Evolutionary conservation across 305 asterid genomes (phyloP), one percentile per base, ranked within the genome.

Genomic region (Fraxinus velutina): DNA sequence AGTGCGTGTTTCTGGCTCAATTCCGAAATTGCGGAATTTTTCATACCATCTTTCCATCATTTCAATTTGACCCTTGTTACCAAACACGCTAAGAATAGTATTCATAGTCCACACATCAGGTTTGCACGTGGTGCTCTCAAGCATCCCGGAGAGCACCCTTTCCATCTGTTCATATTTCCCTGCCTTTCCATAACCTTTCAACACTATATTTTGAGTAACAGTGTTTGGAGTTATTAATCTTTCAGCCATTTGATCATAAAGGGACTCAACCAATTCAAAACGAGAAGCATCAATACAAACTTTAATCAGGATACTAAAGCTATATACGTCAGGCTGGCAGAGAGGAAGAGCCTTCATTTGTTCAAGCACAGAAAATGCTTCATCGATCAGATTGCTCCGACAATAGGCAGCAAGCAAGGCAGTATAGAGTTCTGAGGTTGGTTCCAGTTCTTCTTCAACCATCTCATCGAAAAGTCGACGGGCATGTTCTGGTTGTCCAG

Each of bases 91-190:
- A 32, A 96, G 87, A 60, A 92, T 85, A 5, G 92, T 89, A 79
- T 96, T 96, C 99, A 94, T 96, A 12, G 98, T 93, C 97, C 97
- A 96, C 1, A 91, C 92, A 82, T 94, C 99, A 30, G 99, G 99
- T 34, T 44, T 82, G 84, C 93, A 85, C 0, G 89, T 83, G 0
- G 87, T 72, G 80, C 93, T 91, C n/a, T 76, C 89, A 6, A 93
- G 94, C 99, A 96, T 96, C 76, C 88, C 89, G 0, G 89, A 70
- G 8, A 96, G 90, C 77, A 94, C 88, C 85, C 84, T 88, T 90
- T 93, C 99, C 99, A 96, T 96, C 78, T 92, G 94, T 27, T 89
- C 95, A 44, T 90, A 96, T 79, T 83, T 94, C 68, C 97, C 94
- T 0, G 95, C 97, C 88, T 88, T 93, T 15, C 99, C 97, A 84